Evolutionary conservation across 202 grass and related monocot genomes (phyloP), one percentile per base, ranked within the genome.

Genomic region (Alloteropsis angusta): DNA sequence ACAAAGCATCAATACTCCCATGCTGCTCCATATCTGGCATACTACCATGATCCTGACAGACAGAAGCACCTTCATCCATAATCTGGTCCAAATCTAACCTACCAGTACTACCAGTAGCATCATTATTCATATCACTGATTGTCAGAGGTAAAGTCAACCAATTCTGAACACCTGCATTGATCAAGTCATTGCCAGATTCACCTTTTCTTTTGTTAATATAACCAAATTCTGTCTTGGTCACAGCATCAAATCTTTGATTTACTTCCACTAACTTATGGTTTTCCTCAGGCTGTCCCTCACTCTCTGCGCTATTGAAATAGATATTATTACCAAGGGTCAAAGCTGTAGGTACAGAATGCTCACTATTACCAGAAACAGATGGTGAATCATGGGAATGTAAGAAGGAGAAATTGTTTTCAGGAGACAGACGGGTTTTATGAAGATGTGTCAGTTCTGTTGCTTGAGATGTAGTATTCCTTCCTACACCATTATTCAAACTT

Each of bases 281-380:
- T 81, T 65, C 73, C 65, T 82, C 73, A 76, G 36, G 65, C 8
- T 76, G 83, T 63, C 21, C 11, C 58, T 84, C 56, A 41, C 36
- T 67, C 74, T 86, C 68, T n/a, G 61, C 75, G 9, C 53, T 79
- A 67, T 84, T 84, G 49, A 75, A 68, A 70, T 80, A 87, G 39
- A 75, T 77, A 56, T 78, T 81, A 45, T 74, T 84, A 30, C 87
- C 83, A 69, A 82, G 84, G 71, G 80, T 86, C 65, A 90, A 78
- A 84, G 54, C 61, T 81, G 78, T 82, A 75, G 53, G 62, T 79
- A 73, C 71, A 90, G 70, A 72, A 60, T 82, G 88, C 58, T 86
- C 83, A 56, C 49, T 50, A 45, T 70, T 84, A 75, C 72, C 72
- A 73, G 74, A 71, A 28, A 80, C 8, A 79, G 71, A 84, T 47